phyloP scores from a whole-genome alignment of 805 yeast species.

The Kurtzmaniella cleridarum region DNA sequence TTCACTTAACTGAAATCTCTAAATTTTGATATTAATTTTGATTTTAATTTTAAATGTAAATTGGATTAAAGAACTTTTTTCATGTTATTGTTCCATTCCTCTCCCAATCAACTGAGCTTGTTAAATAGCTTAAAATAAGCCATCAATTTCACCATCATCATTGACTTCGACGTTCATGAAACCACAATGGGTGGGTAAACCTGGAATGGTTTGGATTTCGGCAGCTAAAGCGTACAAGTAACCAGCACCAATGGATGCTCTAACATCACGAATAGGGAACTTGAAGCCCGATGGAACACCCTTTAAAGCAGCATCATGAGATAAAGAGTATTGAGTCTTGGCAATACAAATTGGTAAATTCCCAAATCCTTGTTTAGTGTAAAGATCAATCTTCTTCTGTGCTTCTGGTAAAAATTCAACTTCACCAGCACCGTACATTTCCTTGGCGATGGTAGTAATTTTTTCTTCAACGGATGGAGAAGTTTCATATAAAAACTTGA shows the following conservation, averaged over 20 bases:
- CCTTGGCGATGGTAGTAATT: slow-evolving; percentile 59
- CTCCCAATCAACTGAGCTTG: neutral
- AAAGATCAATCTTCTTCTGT: slow-evolving; percentile 58
- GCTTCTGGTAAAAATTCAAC: slow-evolving; percentile 70
- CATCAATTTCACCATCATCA: slow-evolving; percentile 77
- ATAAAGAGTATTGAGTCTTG: slow-evolving; percentile 78
- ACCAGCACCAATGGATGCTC: slow-evolving; percentile 79
- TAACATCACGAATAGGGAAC: slow-evolving; percentile 76
- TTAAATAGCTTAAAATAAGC: slow-evolving; percentile 46
- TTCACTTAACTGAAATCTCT: too few relatives aligned
- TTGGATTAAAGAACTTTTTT: neutral
- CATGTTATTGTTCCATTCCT: neutral
- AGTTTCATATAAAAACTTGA: slow-evolving; percentile 55
- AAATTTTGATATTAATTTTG: neutral
- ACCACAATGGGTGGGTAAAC: slow-evolving; percentile 80
- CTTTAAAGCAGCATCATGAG: slow-evolving; percentile 77
- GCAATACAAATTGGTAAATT: slow-evolving; percentile 80
- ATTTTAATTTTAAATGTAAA: neutral
- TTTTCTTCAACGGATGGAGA: slow-evolving; percentile 65
- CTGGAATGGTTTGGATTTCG: slow-evolving; percentile 82
- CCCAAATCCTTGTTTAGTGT: slow-evolving; percentile 71
- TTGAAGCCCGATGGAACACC: slow-evolving; percentile 79
- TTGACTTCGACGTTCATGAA: slow-evolving; percentile 82
- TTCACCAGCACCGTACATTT: slow-evolving; percentile 74
- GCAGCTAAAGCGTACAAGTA: slow-evolving; percentile 82